These are phyloP conservation scores for Colletotrichum cereale DNA, from an alignment of 2,329 filamentous ascomycete species.

Conservation along the genomic window DNA sequence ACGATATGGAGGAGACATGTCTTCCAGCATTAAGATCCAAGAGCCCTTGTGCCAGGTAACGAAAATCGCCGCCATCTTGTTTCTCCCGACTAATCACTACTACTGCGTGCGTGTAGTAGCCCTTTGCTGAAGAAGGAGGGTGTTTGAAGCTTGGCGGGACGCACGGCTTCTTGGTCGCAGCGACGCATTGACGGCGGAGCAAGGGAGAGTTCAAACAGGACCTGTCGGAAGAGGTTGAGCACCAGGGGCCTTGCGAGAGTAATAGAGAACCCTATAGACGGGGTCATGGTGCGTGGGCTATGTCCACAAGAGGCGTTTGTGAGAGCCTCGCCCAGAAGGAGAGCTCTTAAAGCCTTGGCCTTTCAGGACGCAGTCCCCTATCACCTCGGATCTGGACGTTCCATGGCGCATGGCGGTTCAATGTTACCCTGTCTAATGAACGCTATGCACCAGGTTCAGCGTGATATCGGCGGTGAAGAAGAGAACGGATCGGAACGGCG, in stretches of 20 bases:
- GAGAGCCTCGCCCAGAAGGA: slow-evolving; percentile 2
- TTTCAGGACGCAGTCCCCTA: slow-evolving; percentile 13
- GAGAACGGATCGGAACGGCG: neutral
- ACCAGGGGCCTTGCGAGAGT: neutral
- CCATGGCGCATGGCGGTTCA: slow-evolving; percentile 11
- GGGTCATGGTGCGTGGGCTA: neutral
- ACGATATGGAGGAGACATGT: slow-evolving; percentile 32
- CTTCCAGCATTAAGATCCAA: slow-evolving; percentile 26
- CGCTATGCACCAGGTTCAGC: slow-evolving; percentile 15
- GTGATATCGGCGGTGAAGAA: slow-evolving; percentile 5
- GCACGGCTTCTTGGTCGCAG: slow-evolving; percentile 31
- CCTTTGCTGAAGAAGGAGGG: slow-evolving; percentile 3
- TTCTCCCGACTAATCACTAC: slow-evolving; percentile 10
- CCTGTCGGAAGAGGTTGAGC: slow-evolving; percentile 29
- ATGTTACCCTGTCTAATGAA: slow-evolving; percentile 27
- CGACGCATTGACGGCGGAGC: slow-evolving; percentile 33
- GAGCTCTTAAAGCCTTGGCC: slow-evolving; percentile 3
- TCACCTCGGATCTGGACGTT: slow-evolving; percentile 28
- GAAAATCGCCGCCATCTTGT: slow-evolving; percentile 4
- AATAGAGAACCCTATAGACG: neutral
- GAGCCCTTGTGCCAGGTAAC: slow-evolving; percentile 17
- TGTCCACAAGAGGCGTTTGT: neutral
- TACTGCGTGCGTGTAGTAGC: neutral
- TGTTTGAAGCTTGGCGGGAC: slow-evolving; percentile 33
- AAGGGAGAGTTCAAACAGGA: slow-evolving; percentile 33